Evolutionary conservation across 805 yeast species (phyloP).

Genomic region (Saccharomycopsis guyanensis): DNA sequence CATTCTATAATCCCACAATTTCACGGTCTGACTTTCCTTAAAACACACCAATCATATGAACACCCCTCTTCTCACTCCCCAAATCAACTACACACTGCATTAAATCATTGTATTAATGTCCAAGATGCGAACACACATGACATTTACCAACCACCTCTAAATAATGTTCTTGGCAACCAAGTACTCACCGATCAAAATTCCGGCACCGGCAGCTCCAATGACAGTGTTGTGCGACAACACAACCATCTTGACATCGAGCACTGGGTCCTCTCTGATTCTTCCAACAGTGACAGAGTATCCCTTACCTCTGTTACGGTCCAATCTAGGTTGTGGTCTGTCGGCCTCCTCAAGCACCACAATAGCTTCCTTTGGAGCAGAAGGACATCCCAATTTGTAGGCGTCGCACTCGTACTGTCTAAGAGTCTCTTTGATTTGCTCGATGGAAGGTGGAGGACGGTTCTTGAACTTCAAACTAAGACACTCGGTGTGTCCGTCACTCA

Average conservation of each 20-base stretch:
- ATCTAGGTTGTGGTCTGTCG: constrained; percentile 96
- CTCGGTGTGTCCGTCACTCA: constrained; percentile 96
- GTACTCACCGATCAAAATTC: constrained; percentile 90
- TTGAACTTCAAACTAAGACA: constrained; percentile 83
- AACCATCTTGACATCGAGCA: constrained; percentile 92
- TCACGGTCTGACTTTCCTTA: no score
- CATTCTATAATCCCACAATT: no score
- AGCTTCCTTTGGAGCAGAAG: constrained; percentile 88
- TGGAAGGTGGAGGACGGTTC: constrained; percentile 74
- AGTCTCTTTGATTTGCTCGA: constrained; percentile 68
- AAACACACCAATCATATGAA: no score
- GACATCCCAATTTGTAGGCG: constrained; percentile 71
- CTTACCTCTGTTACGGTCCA: constrained; percentile 90
- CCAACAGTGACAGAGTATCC: constrained; percentile 96
- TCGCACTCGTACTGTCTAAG: constrained; percentile 75
- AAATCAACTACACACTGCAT: no score
- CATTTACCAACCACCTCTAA: no score
- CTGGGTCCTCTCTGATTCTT: constrained; percentile 86
- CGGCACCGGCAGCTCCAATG: constrained; percentile 99
- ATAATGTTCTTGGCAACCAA: constrained; percentile 69
- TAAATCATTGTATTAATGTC: no score
- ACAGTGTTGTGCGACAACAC: constrained; percentile 96
- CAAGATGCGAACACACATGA: no score
- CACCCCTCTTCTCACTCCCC: no score
- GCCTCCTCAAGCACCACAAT: constrained; percentile 85